phyloP scores from a whole-genome alignment of 2,329 filamentous ascomycete species.

The Orbilia blumenaviensis region DNA sequence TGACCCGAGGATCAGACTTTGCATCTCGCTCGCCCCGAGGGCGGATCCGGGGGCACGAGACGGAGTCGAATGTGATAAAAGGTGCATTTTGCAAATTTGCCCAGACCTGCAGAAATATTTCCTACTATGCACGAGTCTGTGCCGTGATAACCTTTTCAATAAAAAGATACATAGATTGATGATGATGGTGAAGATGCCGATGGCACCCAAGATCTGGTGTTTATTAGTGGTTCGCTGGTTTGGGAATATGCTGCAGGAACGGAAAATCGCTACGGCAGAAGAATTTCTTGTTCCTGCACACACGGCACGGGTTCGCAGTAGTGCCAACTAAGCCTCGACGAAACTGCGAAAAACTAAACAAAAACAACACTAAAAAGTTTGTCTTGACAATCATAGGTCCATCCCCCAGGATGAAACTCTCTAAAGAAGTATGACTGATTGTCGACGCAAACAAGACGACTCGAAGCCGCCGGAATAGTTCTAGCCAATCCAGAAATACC shows the following conservation, averaged over 20 bases:
- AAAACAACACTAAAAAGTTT: slow-evolving; percentile 51
- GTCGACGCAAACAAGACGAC: slow-evolving; percentile 5
- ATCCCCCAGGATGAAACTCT: slow-evolving; percentile 43
- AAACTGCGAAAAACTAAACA: slow-evolving; percentile 52
- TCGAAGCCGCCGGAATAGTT: slow-evolving; percentile 30
- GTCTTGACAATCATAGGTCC: slow-evolving; percentile 25
- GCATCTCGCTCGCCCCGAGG: slow-evolving; percentile 39
- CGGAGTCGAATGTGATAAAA: slow-evolving; percentile 31
- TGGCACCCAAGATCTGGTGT: slow-evolving; percentile 14
- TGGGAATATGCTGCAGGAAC: slow-evolving; percentile 40
- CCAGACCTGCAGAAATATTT: slow-evolving; percentile 29
- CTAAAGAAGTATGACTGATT: slow-evolving; percentile 6
- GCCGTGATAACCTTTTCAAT: slow-evolving; percentile 36
- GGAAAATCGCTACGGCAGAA: slow-evolving; percentile 27
- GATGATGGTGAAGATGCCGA: slow-evolving; percentile 16
- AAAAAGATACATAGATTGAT: slow-evolving; percentile 24
- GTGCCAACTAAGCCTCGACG: slow-evolving; percentile 1
- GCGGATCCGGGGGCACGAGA: slow-evolving; percentile 46
- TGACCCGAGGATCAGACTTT: slow-evolving; percentile 47
- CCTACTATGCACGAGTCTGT: slow-evolving; percentile 44
- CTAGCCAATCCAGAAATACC: slow-evolving; percentile 15
- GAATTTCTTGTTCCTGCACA: slow-evolving; percentile 31
- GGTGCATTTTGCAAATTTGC: slow-evolving; percentile 50
- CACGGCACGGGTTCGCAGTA: slow-evolving; percentile 40
- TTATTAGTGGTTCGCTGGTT: slow-evolving; percentile 22